Evolutionary conservation across 345 rosid genomes (phyloP).

Genomic region (Populus nigra): DNA sequence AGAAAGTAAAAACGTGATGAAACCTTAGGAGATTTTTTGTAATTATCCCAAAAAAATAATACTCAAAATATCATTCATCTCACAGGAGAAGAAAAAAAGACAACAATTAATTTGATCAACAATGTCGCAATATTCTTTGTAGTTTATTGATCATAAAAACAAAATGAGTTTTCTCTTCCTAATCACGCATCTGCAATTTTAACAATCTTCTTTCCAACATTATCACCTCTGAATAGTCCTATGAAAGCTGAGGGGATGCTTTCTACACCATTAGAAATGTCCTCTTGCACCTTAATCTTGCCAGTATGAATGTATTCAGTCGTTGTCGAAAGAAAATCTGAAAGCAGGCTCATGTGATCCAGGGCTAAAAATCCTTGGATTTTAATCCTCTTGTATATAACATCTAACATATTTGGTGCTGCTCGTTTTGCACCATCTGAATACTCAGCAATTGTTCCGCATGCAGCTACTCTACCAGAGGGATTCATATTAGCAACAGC

Average conservation of each 20-base stretch:
- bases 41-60: too few relatives aligned
- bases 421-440: constrained; percentile 28
- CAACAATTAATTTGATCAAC: too few relatives aligned
- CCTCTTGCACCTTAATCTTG: constrained; percentile 36
- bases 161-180: not conserved
- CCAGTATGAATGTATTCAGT: constrained; percentile 33
- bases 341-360: constrained; percentile 26
- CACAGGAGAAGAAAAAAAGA: too few relatives aligned
- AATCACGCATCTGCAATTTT: constrained; percentile 22
- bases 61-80: too few relatives aligned
- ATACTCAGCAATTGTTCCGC: constrained; percentile 55
- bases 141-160: too few relatives aligned
- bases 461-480: constrained; percentile 47
- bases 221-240: constrained; percentile 39
- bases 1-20: too few relatives aligned
- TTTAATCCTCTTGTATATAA: constrained; percentile 49
- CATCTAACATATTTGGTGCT: constrained; percentile 40
- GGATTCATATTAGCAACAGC: constrained; percentile 47
- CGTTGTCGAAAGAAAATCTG: constrained; percentile 44
- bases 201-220: constrained; percentile 43
- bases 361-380: constrained; percentile 46
- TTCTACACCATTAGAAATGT: constrained; percentile 46
- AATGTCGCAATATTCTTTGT: too few relatives aligned
- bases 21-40: too few relatives aligned
- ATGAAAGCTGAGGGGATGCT: constrained; percentile 48